Evolutionary conservation across 257 asterid species (phyloP).

Genomic region (Nyctanthes arbortristis): DNA sequence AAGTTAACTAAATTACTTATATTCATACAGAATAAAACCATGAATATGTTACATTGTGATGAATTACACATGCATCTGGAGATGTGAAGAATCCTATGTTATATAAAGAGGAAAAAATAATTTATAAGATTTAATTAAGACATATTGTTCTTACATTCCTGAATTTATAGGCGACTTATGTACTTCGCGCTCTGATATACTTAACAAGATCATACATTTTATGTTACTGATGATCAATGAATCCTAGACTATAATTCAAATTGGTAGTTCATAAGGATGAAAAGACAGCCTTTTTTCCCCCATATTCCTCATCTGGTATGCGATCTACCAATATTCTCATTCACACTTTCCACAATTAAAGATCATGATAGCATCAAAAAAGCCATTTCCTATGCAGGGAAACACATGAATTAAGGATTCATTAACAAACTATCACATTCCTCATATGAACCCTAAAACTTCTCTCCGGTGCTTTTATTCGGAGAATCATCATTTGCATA

Average conservation of each 20-base stretch:
- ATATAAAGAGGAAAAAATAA: too few species aligned
- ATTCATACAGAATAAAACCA: too few species aligned
- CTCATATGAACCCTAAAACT: slow-evolving; percentile 22
- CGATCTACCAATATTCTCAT: background rate
- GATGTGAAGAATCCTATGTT: too few species aligned
- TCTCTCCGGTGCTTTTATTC: background rate
- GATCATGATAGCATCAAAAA: background rate
- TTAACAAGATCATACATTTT: too few species aligned
- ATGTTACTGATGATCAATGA: too few species aligned
- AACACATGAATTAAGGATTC: slow-evolving; percentile 12
- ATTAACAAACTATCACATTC: slow-evolving; percentile 38
- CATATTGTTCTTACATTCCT: background rate
- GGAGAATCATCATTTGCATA: background rate
- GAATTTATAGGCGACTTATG: background rate
- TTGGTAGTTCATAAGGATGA: too few species aligned
- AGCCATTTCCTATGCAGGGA: slow-evolving; percentile 2
- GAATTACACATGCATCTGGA: too few species aligned
- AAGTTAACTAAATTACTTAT: background rate
- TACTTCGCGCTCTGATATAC: too few species aligned
- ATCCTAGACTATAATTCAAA: too few species aligned
- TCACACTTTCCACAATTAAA: background rate
- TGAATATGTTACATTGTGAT: too few species aligned
- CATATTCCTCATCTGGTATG: slow-evolving; percentile 1
- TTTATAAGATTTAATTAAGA: background rate
- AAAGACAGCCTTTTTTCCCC: background rate